A percentile compares a stretch with the other conserved stretches of the same genome.
Conservation (phyloP, 2,329 filamentous ascomycete genomes). For the Colletotrichum sp. region DNA sequence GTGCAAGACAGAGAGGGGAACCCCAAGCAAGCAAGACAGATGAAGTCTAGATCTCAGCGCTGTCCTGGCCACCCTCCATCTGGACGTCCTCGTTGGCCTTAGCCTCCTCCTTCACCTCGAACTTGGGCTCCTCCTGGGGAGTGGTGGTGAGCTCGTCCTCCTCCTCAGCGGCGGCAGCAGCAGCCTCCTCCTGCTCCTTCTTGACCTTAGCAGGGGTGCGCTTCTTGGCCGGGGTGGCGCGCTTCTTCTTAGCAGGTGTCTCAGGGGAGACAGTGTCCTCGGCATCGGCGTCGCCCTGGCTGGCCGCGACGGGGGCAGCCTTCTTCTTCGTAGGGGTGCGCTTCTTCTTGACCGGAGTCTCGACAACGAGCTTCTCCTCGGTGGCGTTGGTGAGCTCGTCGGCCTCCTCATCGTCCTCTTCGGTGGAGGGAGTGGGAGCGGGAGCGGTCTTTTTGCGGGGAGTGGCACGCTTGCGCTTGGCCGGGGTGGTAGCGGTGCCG, state of each 20-base stretch:
- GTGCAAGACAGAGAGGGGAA: background rate
- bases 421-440: background rate
- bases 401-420: background rate
- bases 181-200: background rate
- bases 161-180: background rate
- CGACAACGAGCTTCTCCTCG: constrained; percentile 15
- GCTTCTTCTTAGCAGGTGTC: constrained; percentile 19
- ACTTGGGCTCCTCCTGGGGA: constrained; percentile 11
- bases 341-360: constrained; percentile 12
- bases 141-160: background rate
- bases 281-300: background rate
- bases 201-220: background rate
- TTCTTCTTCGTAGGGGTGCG: constrained; percentile 2
- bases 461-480: constrained; percentile 24
- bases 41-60: background rate
- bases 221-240: background rate
- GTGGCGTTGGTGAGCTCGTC: background rate
- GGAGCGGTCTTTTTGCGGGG: constrained; percentile 1
- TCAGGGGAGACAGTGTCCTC: background rate
- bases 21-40: background rate
- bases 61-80: constrained; percentile 1
- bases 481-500: constrained; percentile 10
- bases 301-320: background rate
- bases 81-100: background rate
- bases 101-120: constrained; percentile 8